Conservation (phyloP, 192 early-diverging fungal species). For the Backusella morwellensis region DNA sequence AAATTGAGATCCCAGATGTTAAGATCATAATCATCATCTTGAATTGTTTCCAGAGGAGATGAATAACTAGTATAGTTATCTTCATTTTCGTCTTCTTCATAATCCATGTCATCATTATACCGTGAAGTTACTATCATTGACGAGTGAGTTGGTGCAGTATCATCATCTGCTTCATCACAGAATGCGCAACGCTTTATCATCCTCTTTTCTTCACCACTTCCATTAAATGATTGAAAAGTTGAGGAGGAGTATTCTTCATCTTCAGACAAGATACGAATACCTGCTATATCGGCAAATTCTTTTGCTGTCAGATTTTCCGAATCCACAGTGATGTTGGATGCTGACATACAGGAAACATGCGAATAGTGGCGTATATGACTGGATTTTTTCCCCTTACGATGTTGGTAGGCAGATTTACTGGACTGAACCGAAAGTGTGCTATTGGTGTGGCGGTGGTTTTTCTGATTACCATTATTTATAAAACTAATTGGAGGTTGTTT, state of each 20-base stretch:
- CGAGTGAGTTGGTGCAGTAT: background rate
- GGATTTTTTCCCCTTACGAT: background rate
- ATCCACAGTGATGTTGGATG: slow-evolving; percentile 35
- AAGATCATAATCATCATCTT: background rate
- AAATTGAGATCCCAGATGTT: slow-evolving; percentile 1
- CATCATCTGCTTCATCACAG: slow-evolving; percentile 1
- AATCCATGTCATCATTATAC: background rate
- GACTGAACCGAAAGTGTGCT: slow-evolving; percentile 3
- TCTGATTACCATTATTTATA: background rate
- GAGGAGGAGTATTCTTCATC: background rate
- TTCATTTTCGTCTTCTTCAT: background rate
- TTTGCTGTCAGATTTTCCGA: slow-evolving; percentile 37
- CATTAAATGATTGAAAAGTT: background rate
- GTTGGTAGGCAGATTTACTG: background rate
- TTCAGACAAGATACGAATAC: slow-evolving; percentile 29
- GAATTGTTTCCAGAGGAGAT: background rate
- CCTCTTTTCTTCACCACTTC: background rate
- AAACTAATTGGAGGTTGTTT: slow-evolving; percentile 3
- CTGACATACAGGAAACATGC: slow-evolving; percentile 23
- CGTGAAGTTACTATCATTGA: slow-evolving; percentile 1
- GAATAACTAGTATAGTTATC: background rate
- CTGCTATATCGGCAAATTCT: slow-evolving; percentile 37
- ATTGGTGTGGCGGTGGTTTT: slow-evolving; percentile 22
- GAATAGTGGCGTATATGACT: slow-evolving; percentile 27
- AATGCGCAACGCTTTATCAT: background rate